Evolutionary conservation across 2,329 filamentous ascomycete genomes (phyloP).

Genomic region (Ophiocordyceps camponoti-floridani): DNA sequence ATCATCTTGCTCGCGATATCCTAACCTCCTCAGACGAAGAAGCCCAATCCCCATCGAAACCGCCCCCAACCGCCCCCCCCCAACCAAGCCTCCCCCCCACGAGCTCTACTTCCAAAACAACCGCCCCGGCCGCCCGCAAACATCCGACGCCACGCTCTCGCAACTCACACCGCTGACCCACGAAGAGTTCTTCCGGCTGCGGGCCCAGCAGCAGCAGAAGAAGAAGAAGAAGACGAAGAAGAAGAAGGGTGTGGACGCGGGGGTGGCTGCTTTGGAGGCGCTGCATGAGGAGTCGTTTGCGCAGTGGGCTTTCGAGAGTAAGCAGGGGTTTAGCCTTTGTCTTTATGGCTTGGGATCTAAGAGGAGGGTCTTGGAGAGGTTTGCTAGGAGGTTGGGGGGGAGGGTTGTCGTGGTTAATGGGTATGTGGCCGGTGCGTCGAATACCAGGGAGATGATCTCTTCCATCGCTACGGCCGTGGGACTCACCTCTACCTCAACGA

Average conservation of each 20-base stretch:
- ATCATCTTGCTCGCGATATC: slow-evolving; percentile 20
- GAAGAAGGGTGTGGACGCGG: too few relatives aligned
- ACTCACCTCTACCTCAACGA: slow-evolving; percentile 43
- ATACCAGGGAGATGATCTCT: slow-evolving; percentile 49
- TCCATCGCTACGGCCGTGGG: slow-evolving; percentile 49
- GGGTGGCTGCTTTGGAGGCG: slow-evolving; percentile 53
- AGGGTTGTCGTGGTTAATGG: slow-evolving; percentile 60
- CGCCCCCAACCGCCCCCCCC: slow-evolving; percentile 57
- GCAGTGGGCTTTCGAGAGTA: slow-evolving; percentile 85
- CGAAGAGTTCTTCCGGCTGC: slow-evolving; percentile 94
- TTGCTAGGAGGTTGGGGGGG: slow-evolving; percentile 27
- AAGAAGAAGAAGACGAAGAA: too few relatives aligned
- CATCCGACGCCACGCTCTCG: slow-evolving; percentile 69
- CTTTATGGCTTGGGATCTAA: slow-evolving; percentile 91
- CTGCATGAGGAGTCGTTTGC: slow-evolving; percentile 69
- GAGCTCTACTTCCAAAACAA: slow-evolving; percentile 93
- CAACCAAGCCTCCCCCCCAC: slow-evolving; percentile 65
- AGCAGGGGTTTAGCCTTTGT: slow-evolving; percentile 74
- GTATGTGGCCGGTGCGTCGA: slow-evolving; percentile 46
- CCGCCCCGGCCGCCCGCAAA: slow-evolving; percentile 61
- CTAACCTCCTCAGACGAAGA: not conserved
- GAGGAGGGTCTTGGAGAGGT: slow-evolving; percentile 51
- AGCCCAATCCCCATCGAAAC: not conserved
- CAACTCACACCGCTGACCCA: slow-evolving; percentile 65
- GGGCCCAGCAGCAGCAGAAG: too few relatives aligned